phyloP scores from a whole-genome alignment of 2,329 filamentous ascomycete genomes.

The Coniochaeta ligniaria region DNA sequence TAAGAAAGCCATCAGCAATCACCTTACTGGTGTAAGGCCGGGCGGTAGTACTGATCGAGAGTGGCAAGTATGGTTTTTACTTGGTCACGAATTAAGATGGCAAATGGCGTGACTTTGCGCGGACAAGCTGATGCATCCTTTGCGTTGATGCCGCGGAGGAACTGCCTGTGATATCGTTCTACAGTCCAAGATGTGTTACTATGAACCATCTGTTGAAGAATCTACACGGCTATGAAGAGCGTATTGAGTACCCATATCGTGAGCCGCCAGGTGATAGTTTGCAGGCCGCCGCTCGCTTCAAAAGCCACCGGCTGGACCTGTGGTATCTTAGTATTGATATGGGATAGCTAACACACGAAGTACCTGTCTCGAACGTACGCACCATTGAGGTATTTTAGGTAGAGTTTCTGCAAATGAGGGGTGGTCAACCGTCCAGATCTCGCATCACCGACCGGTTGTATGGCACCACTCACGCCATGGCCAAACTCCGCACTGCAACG shows the following conservation, averaged over 20 bases:
- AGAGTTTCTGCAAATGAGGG: not conserved
- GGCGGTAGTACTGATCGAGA: not conserved
- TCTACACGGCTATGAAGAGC: no score
- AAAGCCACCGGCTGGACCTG: not conserved
- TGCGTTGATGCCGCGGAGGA: not conserved
- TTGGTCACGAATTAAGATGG: not conserved
- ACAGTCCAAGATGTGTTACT: not conserved
- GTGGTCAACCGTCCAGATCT: not conserved
- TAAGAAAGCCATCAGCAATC: not conserved
- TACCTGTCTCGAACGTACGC: not conserved
- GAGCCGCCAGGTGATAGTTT: not conserved
- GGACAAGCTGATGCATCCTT: not conserved
- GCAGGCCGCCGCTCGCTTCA: not conserved
- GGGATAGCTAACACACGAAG: not conserved
- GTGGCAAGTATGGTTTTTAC: not conserved
- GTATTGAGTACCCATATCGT: not conserved
- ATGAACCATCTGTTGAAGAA: not conserved
- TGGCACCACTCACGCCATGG: not conserved
- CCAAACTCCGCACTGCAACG: not conserved
- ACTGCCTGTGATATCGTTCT: not conserved
- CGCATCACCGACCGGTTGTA: not conserved
- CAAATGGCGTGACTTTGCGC: not conserved
- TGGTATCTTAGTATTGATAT: not conserved
- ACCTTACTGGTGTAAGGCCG: not conserved
- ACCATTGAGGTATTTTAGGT: not conserved